Evolutionary conservation across 2,329 filamentous ascomycete species (phyloP), one percentile per base, ranked within the genome.

Genomic region (Calonectria hongkongensis): DNA sequence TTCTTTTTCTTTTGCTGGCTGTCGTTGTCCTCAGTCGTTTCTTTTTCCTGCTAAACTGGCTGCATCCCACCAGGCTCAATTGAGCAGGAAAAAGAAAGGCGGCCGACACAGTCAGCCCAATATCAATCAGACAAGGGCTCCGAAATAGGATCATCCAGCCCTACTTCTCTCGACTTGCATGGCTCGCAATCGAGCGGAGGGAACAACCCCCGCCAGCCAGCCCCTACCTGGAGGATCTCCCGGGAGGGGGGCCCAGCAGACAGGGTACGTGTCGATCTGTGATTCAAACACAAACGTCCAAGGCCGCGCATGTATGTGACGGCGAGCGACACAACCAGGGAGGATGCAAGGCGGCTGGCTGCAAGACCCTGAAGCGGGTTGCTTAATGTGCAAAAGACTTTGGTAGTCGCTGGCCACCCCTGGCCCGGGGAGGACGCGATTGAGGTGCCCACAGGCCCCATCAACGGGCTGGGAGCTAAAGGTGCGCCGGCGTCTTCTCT

Each of bases 381-480:
- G 28, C 21, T 27, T 67, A 63, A 66, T 67, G 30, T 47, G 56
- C 25, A 36, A 67, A 71, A 54, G 54, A 36, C 64, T 64, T 28
- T 54, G 64, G 25, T 69, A 66, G 67, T 41, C 28, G 54, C 54
- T 39, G 54, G 54, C 54, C 33, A 58, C 54, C 54, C 54, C 54
- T 58, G 54, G 25, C 27, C 21, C 67, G 15, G 48, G 45, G 63
- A n/a, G 21, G 71, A 56, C 56, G 62, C 64, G 30, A 56, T 63
- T 66, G 69, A 58, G 47, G 39, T 67, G 62, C 66, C 70, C 62
- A 58, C 70, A 47, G 54, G 56, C 68, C 70, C 73, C 65, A 66
- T 73, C 62, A 65, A 66, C 60, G 67, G 65, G 39, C 36, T 66
- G 60, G 51, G 66, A 68, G 68, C 73, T 73, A 76, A 62, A 16